Base-by-base conservation (phyloP, 371 early-diverging fungal species). In the Ecytonucleospora hepatopenaei region DNA sequence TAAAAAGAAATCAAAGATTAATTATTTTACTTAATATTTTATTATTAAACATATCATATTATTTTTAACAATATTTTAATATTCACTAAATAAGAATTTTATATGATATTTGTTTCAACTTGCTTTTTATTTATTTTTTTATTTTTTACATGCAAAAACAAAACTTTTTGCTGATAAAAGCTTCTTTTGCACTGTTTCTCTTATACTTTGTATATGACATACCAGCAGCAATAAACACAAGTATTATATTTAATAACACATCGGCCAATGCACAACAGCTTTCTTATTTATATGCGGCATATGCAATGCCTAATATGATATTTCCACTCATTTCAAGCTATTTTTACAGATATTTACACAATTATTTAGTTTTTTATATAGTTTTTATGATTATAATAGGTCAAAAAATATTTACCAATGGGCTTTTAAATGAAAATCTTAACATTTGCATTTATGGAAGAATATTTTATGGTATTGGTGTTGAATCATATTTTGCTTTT, bases 1-100 rank as follows among this genome's bases (percentile, higher is more conserved):
- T 59, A 94, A 93, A 87, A 99, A 99, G 87, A 97, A 97, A 85
- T 92, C 77, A 16, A 75, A 71, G 17, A 54, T 78, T 16, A 62
- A 69, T 30, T 82, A 82, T 71, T 82, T 79, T 72, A 79, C 80
- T 19, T 82, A 75, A 79, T n/a, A n/a, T n/a, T n/a, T n/a, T n/a
- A n/a, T 35, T 61, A 72, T 61, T 31, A 58, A n/a, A n/a, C 17
- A 8, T 4, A 24, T 58, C 15, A 33, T 35, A n/a, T n/a, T n/a
- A n/a, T n/a, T n/a, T n/a, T n/a, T 53, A 17, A 47, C 54, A 62
- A 57, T 48, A 62, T 62, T 69, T 69, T 59, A 59, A 27, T 64
- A 67, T 76, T 27, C 79, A 75, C 69, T 78, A 68, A n/a, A n/a
- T n/a, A n/a, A n/a, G n/a, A n/a, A n/a, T n/a, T n/a, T n/a, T n/a